Base-by-base conservation (phyloP, 1,284 basidiomycete genomes). In the Cutaneotrichosporon cyanovorans region DNA sequence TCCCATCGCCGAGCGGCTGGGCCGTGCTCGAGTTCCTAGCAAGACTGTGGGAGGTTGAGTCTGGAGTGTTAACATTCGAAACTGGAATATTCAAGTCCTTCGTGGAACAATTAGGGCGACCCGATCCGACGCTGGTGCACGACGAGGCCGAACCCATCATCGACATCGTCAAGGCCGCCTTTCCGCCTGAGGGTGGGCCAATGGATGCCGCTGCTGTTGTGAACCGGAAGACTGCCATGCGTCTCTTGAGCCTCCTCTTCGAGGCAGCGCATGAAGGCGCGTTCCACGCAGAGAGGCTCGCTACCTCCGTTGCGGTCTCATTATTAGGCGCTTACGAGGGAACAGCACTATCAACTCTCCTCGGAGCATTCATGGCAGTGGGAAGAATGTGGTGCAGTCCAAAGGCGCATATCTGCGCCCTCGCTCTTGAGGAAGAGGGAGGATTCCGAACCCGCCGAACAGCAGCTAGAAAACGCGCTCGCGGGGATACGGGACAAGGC, bases 21-120 rank as follows among this genome's bases (percentile, higher is more conserved):
- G 39, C 22, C 0, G 18, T 68, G 22, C 47, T 68, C n/a, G 51
- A 46, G 20, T 63, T 57, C 52, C 51, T 65, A 6, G 46, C 61
- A 2, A 46, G 36, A 7, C 23, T 66, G 7, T 68, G 63, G 64
- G 53, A 19, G n/a, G 16, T n/a, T 4, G 9, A 25, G 60, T 32
- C 22, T 32, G 30, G 48, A 15, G 28, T 37, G n/a, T 40, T 25
- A 36, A 28, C 34, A 18, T 14, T 39, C 3, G 15, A 55, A 3
- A n/a, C n/a, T n/a, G n/a, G n/a, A 36, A 28, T 31, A 18, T 14
- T 39, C 3, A 12, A 55, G 2, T 56, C 66, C 21, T 46, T 68
- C 1, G 30, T 35, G 4, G 63, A 66, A 38, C 48, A 66, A 4
- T 50, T 53, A 8, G 50, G 45, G 9, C 53, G 50, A 1, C 49